Evolutionary conservation across 1,284 basidiomycete genomes (phyloP).

Genomic region (Ganoderma meredithae): DNA sequence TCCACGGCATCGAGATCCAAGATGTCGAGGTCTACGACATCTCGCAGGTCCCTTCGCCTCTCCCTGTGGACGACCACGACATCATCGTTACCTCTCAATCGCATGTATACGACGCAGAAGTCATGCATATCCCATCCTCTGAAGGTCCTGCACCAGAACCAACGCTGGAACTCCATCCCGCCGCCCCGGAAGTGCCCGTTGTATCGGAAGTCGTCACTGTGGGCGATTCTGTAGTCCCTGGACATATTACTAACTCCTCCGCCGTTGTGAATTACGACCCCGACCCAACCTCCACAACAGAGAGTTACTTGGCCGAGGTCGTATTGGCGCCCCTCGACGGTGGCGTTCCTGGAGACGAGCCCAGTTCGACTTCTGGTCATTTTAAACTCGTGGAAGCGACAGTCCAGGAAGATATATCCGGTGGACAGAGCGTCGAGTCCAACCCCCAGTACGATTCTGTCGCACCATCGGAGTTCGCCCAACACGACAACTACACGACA

Average conservation of each 20-base stretch:
- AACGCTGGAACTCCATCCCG: background rate
- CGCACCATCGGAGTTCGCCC: background rate
- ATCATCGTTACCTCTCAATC: background rate
- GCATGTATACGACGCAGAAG: conserved; percentile 7
- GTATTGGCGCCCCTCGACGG: background rate
- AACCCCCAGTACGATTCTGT: background rate
- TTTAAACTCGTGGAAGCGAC: background rate
- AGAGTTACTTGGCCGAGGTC: background rate
- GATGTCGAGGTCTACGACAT: conserved; percentile 71
- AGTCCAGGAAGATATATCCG: background rate
- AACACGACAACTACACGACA: background rate
- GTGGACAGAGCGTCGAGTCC: background rate
- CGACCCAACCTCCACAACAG: background rate
- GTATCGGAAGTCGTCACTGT: background rate
- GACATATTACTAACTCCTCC: background rate
- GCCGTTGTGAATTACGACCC: background rate
- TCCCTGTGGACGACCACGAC: conserved; percentile 15
- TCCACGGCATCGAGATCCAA: conserved; percentile 44
- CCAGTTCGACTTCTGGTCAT: background rate
- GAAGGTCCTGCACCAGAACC: conserved; percentile 3
- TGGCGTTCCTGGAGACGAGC: background rate
- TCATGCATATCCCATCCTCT: conserved; percentile 22
- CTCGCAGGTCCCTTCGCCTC: conserved; percentile 46
- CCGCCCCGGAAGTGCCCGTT: background rate
- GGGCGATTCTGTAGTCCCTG: background rate